A percentile compares a stretch with the other conserved stretches of the same genome.
Evolutionary conservation across 495 filamentous ascomycete species (phyloP).

Genomic region (Halenospora varia): DNA sequence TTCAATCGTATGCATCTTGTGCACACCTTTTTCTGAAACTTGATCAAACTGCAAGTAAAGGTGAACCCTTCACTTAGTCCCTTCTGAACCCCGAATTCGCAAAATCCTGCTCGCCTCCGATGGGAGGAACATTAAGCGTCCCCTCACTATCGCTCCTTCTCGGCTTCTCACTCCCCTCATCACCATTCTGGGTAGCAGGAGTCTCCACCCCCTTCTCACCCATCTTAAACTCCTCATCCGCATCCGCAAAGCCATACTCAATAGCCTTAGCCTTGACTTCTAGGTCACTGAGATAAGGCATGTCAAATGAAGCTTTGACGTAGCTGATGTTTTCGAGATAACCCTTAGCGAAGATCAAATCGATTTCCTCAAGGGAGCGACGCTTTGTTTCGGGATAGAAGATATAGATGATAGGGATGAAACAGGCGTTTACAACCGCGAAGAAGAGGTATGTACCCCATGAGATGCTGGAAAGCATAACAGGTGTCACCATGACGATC

Average conservation of each 20-base stretch:
- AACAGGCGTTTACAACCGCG: slow-evolving; percentile 62
- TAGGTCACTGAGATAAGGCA: slow-evolving; percentile 60
- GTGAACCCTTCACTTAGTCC: background rate
- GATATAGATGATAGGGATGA: slow-evolving; percentile 72
- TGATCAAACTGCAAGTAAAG: no score
- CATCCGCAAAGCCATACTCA: slow-evolving; percentile 19
- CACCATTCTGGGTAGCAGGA: no score
- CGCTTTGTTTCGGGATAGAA: slow-evolving; percentile 72
- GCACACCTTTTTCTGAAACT: no score
- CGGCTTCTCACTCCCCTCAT: background rate
- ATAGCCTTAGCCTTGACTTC: slow-evolving; percentile 49
- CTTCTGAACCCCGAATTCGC: background rate
- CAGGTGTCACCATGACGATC: slow-evolving; percentile 77
- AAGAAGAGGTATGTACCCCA: slow-evolving; percentile 85
- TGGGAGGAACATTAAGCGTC: background rate
- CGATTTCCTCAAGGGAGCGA: slow-evolving; percentile 74
- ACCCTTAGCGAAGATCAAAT: slow-evolving; percentile 78
- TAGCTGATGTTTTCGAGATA: slow-evolving; percentile 70
- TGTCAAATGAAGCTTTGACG: slow-evolving; percentile 62
- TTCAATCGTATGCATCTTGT: background rate
- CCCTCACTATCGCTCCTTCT: background rate
- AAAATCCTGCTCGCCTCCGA: background rate
- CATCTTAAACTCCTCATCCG: background rate
- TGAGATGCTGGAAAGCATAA: slow-evolving; percentile 61
- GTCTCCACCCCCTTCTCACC: background rate